Base-by-base conservation (phyloP, 495 filamentous ascomycete species). In the Pseudotulostoma volvatum region DNA sequence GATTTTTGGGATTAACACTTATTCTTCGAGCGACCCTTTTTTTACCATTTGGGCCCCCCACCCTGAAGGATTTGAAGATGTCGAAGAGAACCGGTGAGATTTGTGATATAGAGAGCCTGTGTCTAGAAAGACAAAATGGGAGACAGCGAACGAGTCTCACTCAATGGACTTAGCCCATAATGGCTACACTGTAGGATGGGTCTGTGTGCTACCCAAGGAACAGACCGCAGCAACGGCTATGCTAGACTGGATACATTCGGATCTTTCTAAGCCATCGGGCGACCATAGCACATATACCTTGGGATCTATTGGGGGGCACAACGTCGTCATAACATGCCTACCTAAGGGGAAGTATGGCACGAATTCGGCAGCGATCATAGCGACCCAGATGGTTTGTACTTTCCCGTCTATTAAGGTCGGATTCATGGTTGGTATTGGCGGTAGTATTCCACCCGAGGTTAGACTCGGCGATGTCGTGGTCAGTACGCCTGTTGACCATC, bases 401-500 rank as follows among this genome's bases (percentile, higher is more conserved):
- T 71, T 71, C 42, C 46, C 47, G 0, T 58, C 57, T 13, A 45
- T 72, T 16, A 43, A 57, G 20, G 49, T 67, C 40, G 47, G 57
- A 9, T 46, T 74, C 18, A 63, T 72, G 53, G 66, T 73, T 5
- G 67, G 67, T 18, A 63, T 69, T 34, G 64, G 57, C 1, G 64
- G 63, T 18, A 63, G 64, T 16, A 42, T 49, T 16, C 53, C 56
- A 8, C 31, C 46, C 4, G 34, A 44, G 8, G 42, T 52, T 21
- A 34, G 48, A 31, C 39, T 52, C 8, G 51, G 51, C 7, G 47
- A 54, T 43, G 43, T 54, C 7, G 49, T 54, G 20, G 43, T 54
- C 18, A 47, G 46, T 30, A 23, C 31, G 19, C 47, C 51, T 15
- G 32, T 31, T 17, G 40, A 30, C 17, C 25, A n/a, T 13, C 36